phyloP scores from a whole-genome alignment of 139 green algal genomes.

The Auxenochlorella protothecoides region DNA sequence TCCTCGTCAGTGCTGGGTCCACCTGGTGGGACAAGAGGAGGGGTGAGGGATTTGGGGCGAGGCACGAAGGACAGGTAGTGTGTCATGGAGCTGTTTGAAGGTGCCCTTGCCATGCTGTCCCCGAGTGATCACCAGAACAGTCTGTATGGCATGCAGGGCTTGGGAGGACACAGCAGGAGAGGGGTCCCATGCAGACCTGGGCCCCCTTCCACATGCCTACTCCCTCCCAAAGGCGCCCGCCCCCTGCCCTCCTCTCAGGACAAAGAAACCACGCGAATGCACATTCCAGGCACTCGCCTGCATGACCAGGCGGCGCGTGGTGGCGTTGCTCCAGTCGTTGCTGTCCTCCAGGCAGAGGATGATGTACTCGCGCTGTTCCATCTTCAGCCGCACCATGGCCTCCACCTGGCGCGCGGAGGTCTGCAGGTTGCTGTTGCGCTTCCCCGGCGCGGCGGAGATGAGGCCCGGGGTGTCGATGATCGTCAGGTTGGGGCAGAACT shows the following conservation, averaged over 20 bases:
- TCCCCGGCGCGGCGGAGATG: constrained; percentile 84
- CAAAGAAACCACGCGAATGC: too few species aligned
- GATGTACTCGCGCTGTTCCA: constrained; percentile 86
- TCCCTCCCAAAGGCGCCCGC: too few species aligned
- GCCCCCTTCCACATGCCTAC: too few species aligned
- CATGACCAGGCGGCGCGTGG: constrained; percentile 84
- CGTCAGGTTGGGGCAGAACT: constrained; percentile 92
- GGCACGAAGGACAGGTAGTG: not conserved
- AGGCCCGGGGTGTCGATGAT: constrained; percentile 96
- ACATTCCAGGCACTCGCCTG: constrained; percentile 23
- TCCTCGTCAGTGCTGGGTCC: constrained; percentile 77
- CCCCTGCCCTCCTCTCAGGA: too few species aligned
- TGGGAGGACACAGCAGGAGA: too few species aligned
- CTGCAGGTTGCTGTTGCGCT: constrained; percentile 58
- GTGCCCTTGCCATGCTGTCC: not conserved
- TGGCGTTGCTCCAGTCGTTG: constrained; percentile 91
- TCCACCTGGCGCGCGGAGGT: constrained; percentile 63
- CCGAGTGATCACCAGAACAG: constrained; percentile 5
- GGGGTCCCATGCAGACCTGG: too few species aligned
- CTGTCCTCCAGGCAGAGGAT: constrained; percentile 93
- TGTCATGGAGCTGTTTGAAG: not conserved
- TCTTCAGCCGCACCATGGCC: constrained; percentile 80
- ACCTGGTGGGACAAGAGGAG: constrained; percentile 29
- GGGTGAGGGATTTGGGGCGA: not conserved
- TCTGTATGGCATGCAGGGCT: too few species aligned